Base-by-base conservation (phyloP, 805 yeast genomes). In the Barnettozyma vustinii region DNA sequence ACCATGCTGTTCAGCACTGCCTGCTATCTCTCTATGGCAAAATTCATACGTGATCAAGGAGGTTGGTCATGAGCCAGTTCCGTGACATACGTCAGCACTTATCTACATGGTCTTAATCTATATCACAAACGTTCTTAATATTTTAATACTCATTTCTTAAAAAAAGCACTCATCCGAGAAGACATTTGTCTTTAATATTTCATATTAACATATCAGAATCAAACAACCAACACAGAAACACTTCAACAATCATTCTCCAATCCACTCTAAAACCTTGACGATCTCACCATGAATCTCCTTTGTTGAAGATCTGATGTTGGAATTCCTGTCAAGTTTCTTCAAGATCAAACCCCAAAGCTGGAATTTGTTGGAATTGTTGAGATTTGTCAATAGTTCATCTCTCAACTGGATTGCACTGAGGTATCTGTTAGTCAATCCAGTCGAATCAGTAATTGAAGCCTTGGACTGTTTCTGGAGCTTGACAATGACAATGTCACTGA, bases 211-310 rank as follows among this genome's bases (percentile, higher is more conserved):
- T n/a, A n/a, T n/a, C n/a, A n/a, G n/a, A n/a, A 3, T 12, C 16
- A 3, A 30, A 30, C 33, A 4, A 30, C 23, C 23, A 36, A 36
- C 39, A 16, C 13, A 9, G 16, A 23, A 23, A 23, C 7, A 23
- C 8, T 5, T 10, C 10, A 39, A 39, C 7, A 5, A 25, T 37
- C 37, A 53, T 33, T 58, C 63, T 2, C 82, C 80, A 35, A 82
- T 74, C 96, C 96, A 90, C 61, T 88, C 89, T 88, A 96, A 87
- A 33, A 87, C 87, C 60, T 81, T 81, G 75, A 86, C 80, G 52
- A 90, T 86, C 56, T 90, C 97, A 16, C 97, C 97, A 59, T 84
- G 86, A 26, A 83, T 74, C 62, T 90, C 97, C 48, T 79, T 67
- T 48, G 83, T 74, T 36, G 79, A 73, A 16, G 75, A 71, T 50